These are phyloP conservation scores for Candida gorgasii DNA, from an alignment of 805 yeast genomes.

Conservation along the genomic window DNA sequence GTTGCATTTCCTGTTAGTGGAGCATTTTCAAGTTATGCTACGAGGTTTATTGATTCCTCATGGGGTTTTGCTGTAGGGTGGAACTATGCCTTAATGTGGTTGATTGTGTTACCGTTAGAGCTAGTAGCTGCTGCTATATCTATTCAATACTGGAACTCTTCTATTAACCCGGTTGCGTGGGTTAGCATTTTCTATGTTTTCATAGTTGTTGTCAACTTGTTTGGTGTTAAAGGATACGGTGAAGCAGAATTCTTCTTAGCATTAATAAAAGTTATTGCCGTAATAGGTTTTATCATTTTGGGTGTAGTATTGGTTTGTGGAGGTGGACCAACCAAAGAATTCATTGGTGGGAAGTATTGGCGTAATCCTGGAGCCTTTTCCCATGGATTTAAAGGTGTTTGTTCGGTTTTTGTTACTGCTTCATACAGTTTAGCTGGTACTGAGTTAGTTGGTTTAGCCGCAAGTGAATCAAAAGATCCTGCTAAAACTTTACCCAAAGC, in stretches of 20 bases:
- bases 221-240: constrained; percentile 40
- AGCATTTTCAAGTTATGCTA: constrained; percentile 40
- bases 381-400: constrained; percentile 40
- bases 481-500: constrained; percentile 41
- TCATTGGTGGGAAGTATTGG: constrained; percentile 36
- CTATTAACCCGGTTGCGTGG: constrained; percentile 40
- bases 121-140: constrained; percentile 42
- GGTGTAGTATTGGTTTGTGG: constrained; percentile 40
- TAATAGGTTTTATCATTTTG: constrained; percentile 37
- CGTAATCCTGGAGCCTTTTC: constrained; percentile 34
- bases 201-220: constrained; percentile 29
- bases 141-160: constrained; percentile 33
- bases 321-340: constrained; percentile 39
- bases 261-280: constrained; percentile 33
- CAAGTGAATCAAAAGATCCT: constrained; percentile 43
- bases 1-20: constrained; percentile 45
- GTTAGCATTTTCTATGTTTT: constrained; percentile 34
- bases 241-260: constrained; percentile 37
- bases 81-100: constrained; percentile 41
- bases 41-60: constrained; percentile 37
- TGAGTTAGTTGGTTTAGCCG: constrained; percentile 40
- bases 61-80: constrained; percentile 45
- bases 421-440: constrained; percentile 38
- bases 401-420: constrained; percentile 39
- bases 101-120: constrained; percentile 37